Evolutionary conservation across 2,329 filamentous ascomycete species (phyloP), one percentile per base, ranked within the genome.

Genomic region (Aspergillus sojae): DNA sequence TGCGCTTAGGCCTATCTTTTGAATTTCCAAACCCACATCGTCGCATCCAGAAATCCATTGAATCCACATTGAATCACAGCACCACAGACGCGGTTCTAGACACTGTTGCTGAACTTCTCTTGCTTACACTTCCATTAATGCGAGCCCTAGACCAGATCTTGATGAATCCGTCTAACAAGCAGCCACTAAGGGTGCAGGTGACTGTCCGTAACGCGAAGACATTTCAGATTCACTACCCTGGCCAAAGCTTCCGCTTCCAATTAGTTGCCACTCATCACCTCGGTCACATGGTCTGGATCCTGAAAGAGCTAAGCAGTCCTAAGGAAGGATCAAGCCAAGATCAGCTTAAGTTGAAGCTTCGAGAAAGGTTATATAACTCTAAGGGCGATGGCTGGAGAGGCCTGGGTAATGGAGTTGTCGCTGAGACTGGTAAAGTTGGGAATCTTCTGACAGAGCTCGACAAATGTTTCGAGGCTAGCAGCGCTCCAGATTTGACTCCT

Each of bases 311-410:
- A 12, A 66, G 64, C 32, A 70, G 64, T 55, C 41, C 54, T 30
- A 58, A 67, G 46, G 65, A 67, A 36, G 61, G 58, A 56, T 53
- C 64, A 41, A 66, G 67, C 23, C 64, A 63, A 53, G 66, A 64
- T n/a, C 65, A 70, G 41, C 54, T 74, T 19, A 67, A 68, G 58
- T 62, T 56, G 26, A 69, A 62, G 14, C 62, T 80, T 28, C 71
- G 67, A 36, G 72, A 77, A 53, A 73, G 69, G 26, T 62, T 81
- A 46, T 80, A 78, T 64, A 70, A 71, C 39, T 72, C 74, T 4
- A 75, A 71, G 45, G 77, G 77, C 41, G 67, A 77, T 57, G 78
- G 78, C 5, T 81, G 79, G 79, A 74, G 71, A 53, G 79, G 79
- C 14, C 68, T 80, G 16, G 77, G 75, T 12, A 75, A 74, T 62